Evolutionary conservation across 768 basidiomycete species (phyloP).

Genomic region (Amanita pallidorosea): DNA sequence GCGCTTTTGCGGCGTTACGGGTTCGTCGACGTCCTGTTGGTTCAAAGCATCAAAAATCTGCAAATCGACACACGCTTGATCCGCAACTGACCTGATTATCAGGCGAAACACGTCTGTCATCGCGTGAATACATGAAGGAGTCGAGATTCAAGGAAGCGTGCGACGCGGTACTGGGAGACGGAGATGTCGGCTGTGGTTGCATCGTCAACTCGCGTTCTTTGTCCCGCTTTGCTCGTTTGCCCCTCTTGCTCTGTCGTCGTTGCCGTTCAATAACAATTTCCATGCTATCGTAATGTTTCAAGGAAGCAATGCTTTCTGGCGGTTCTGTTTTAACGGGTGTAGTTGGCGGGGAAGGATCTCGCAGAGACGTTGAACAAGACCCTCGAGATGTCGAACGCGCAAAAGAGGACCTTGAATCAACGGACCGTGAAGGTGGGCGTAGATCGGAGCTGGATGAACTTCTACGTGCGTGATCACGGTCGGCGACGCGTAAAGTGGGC

Average conservation of each 20-base stretch:
- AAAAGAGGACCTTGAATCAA: slow-evolving; percentile 23
- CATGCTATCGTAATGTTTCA: slow-evolving; percentile 63
- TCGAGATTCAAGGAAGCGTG: slow-evolving; percentile 33
- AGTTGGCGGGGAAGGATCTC: slow-evolving; percentile 43
- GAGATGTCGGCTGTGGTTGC: slow-evolving; percentile 34
- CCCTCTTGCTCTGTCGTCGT: slow-evolving; percentile 45
- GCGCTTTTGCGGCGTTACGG: slow-evolving; percentile 48
- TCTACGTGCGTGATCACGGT: slow-evolving; percentile 21
- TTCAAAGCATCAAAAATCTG: slow-evolving; percentile 1
- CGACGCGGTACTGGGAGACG: slow-evolving; percentile 41
- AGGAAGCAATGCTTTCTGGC: slow-evolving; percentile 33
- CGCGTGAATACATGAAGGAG: slow-evolving; percentile 46
- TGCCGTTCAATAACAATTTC: slow-evolving; percentile 69
- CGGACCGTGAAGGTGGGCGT: slow-evolving; percentile 23
- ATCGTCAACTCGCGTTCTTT: slow-evolving; percentile 37
- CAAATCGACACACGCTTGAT: slow-evolving; percentile 9
- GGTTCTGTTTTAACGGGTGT: slow-evolving; percentile 61
- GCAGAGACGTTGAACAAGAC: slow-evolving; percentile 36
- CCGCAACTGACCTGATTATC: slow-evolving; percentile 32
- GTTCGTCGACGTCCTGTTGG: slow-evolving; percentile 15
- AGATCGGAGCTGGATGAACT: slow-evolving; percentile 19
- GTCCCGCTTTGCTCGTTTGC: slow-evolving; percentile 34
- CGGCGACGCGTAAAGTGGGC: slow-evolving; percentile 33
- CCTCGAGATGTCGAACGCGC: slow-evolving; percentile 34
- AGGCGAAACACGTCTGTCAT: slow-evolving; percentile 28